Evolutionary conservation across 1,284 basidiomycete genomes (phyloP).

Genomic region (Apiotrichum veenhuisii): DNA sequence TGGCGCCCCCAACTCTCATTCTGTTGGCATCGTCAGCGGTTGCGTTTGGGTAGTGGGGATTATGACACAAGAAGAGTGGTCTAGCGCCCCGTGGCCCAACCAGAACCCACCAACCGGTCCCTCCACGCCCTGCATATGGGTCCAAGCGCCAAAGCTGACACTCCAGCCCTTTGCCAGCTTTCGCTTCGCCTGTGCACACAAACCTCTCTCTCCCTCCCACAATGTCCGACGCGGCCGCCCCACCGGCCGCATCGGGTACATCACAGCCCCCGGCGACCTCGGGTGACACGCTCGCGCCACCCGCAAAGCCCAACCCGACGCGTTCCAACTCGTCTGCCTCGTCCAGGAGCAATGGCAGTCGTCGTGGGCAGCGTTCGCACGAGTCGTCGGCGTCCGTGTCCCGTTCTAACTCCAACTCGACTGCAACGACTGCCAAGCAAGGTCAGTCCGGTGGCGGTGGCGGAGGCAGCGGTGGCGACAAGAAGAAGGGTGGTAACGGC

Average conservation of each 20-base stretch:
- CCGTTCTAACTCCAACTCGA: slow-evolving; percentile 35
- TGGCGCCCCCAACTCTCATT: too few species aligned
- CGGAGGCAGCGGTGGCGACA: slow-evolving; percentile 14
- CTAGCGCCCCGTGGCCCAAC: neutral
- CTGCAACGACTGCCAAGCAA: neutral
- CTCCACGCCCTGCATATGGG: neutral
- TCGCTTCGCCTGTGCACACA: neutral
- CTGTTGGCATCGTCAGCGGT: too few species aligned
- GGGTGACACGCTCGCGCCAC: slow-evolving; percentile 7
- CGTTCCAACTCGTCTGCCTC: slow-evolving; percentile 26
- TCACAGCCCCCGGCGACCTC: neutral
- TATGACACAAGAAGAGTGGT: too few species aligned
- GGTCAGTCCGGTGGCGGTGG: neutral
- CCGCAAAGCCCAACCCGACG: slow-evolving; percentile 9
- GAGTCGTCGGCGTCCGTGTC: slow-evolving; percentile 26
- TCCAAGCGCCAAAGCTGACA: neutral
- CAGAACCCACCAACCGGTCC: neutral
- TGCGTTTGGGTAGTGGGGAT: too few species aligned
- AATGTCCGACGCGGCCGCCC: slow-evolving; percentile 5
- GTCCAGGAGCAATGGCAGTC: slow-evolving; percentile 25
- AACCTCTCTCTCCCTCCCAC: neutral
- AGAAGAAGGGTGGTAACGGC: slow-evolving; percentile 25
- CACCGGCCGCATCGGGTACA: slow-evolving; percentile 1
- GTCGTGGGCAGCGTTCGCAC: slow-evolving; percentile 20
- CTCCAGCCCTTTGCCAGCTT: neutral